Evolutionary conservation across 2,329 filamentous ascomycete genomes (phyloP).

Genomic region (Aquanectria penicillioides): DNA sequence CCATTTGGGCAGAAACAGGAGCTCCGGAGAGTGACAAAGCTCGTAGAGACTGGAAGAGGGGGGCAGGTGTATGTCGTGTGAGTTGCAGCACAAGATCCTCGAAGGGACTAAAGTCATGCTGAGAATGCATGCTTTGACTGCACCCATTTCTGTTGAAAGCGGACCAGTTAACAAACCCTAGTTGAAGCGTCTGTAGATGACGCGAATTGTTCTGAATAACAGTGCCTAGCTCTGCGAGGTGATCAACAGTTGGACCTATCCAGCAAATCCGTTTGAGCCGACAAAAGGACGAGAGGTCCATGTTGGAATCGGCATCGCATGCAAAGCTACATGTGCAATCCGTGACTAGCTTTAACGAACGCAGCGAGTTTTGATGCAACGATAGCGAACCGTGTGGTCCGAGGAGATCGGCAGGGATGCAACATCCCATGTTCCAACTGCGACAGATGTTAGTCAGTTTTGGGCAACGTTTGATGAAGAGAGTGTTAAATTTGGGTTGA

Average conservation of each 20-base stretch:
- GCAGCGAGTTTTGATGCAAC: background rate
- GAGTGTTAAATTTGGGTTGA: too few species aligned
- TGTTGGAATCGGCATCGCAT: background rate
- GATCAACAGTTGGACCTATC: background rate
- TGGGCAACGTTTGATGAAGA: background rate
- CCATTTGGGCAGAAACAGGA: background rate
- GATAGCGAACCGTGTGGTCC: background rate
- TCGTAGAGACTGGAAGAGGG: background rate
- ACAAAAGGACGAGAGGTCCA: background rate
- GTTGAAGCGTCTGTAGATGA: background rate
- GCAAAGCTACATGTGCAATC: background rate
- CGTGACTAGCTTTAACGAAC: background rate
- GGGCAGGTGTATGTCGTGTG: background rate
- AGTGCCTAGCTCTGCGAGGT: background rate
- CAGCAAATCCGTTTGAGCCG: background rate
- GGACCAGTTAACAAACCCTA: background rate
- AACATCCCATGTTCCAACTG: slow-evolving; percentile 3
- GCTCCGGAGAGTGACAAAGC: background rate
- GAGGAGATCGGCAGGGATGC: background rate
- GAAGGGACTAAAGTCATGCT: background rate
- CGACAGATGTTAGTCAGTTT: background rate
- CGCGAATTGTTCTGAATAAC: background rate
- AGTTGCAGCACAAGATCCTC: background rate
- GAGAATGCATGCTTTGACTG: background rate
- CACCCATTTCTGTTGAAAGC: background rate